phyloP scores from a whole-genome alignment of 768 basidiomycete genomes.

The Tephrocybe sp. region DNA sequence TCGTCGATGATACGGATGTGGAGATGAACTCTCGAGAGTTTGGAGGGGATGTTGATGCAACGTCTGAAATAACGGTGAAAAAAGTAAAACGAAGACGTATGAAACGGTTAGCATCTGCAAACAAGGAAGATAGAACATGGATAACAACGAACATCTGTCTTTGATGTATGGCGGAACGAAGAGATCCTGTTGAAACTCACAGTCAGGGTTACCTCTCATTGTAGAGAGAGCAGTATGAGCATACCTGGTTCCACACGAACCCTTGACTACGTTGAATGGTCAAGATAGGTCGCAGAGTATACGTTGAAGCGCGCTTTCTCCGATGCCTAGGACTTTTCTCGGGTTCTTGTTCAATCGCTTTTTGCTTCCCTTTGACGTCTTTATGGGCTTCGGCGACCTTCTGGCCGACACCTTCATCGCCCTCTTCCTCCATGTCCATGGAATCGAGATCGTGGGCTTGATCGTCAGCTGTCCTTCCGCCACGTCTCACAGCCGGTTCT shows the following conservation, averaged over 20 bases:
- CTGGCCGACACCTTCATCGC: constrained; percentile 33
- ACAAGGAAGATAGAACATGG: constrained; percentile 14
- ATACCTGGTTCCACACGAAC: constrained; percentile 88
- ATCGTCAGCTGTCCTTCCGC: constrained; percentile 28
- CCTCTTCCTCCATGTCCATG: constrained; percentile 50
- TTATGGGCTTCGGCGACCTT: constrained; percentile 43
- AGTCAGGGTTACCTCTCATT: constrained; percentile 6
- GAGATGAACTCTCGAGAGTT: constrained; percentile 64
- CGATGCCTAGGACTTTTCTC: constrained; percentile 46
- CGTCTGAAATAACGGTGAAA: constrained; percentile 43
- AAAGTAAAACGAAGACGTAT: constrained; percentile 9
- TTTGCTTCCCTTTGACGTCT: constrained; percentile 79
- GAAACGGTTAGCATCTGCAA: constrained; percentile 19
- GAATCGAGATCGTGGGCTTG: constrained; percentile 44
- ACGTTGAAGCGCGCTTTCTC: constrained; percentile 55
- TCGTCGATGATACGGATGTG: constrained; percentile 65
- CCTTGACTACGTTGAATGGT: constrained; percentile 87
- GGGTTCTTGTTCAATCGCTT: constrained; percentile 66
- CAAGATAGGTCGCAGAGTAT: constrained; percentile 74
- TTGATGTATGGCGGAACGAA: constrained; percentile 89
- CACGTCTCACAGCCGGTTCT: constrained; percentile 26
- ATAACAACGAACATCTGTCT: constrained; percentile 71
- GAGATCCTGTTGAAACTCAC: constrained; percentile 51
- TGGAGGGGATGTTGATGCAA: constrained; percentile 81
- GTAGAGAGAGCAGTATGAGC: constrained; percentile 20